A percentile compares a stretch with the other conserved stretches of the same genome.
phyloP scores from a whole-genome alignment of 495 filamentous ascomycete species.

The Talaromyces borbonicus region DNA sequence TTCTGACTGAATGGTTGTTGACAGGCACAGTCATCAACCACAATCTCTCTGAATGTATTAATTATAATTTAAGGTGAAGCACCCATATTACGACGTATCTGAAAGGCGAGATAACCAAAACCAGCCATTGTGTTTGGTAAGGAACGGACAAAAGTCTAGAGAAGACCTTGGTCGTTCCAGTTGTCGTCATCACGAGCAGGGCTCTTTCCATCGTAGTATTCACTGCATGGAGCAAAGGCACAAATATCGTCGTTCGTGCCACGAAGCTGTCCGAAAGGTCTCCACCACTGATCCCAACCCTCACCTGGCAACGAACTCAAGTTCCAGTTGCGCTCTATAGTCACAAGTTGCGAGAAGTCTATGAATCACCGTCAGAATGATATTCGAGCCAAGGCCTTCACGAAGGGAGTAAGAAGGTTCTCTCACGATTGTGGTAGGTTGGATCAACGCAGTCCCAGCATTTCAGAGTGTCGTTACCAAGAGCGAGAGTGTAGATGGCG shows the following conservation, averaged over 20 bases:
- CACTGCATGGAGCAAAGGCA: not conserved
- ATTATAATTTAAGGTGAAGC: too few relatives aligned
- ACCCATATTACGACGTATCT: too few relatives aligned
- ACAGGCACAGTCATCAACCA: too few relatives aligned
- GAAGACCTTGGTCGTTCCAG: conserved; percentile 1
- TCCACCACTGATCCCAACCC: conserved; percentile 14
- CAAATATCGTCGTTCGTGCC: not conserved
- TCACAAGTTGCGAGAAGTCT: conserved; percentile 11
- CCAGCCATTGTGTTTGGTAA: too few relatives aligned
- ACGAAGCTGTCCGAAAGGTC: conserved; percentile 7
- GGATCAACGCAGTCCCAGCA: conserved; percentile 9
- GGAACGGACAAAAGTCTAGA: too few relatives aligned
- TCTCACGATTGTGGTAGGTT: conserved; percentile 12
- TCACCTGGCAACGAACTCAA: conserved; percentile 7
- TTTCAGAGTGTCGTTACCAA: conserved; percentile 7
- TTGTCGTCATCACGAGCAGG: not conserved
- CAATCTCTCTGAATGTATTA: too few relatives aligned
- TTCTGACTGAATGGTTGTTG: too few relatives aligned
- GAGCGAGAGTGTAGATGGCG: conserved; percentile 8
- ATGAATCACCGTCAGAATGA: not conserved
- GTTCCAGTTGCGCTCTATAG: conserved; percentile 11
- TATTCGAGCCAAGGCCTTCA: not conserved
- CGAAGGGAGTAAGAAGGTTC: not conserved
- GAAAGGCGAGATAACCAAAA: too few relatives aligned
- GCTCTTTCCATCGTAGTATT: conserved; percentile 4